These are phyloP conservation scores for Claviceps maximensis DNA, from an alignment of 2,329 filamentous ascomycete genomes.

Conservation along the genomic window DNA sequence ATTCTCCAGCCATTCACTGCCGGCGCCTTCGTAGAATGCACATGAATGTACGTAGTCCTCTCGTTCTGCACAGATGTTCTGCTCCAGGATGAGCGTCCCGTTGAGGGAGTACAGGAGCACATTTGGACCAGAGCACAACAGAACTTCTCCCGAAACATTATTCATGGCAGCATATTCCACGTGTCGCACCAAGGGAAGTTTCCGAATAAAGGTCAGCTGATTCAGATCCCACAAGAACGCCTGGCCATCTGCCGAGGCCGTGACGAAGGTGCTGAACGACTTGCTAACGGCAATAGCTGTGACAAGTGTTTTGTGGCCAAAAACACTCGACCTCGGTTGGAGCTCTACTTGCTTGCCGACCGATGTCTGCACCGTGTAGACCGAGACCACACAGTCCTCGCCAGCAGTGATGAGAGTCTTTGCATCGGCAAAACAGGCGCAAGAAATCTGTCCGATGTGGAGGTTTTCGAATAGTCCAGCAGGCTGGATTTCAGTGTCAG, in stretches of 20 bases:
- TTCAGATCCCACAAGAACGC: slow-evolving; percentile 93
- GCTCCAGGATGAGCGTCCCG: slow-evolving; percentile 67
- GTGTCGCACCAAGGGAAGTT: slow-evolving; percentile 44
- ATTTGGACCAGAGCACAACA: slow-evolving; percentile 65
- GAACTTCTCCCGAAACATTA: slow-evolving; percentile 79
- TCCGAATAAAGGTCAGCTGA: slow-evolving; percentile 71
- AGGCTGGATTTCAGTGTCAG: slow-evolving; percentile 28
- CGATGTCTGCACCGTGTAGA: slow-evolving; percentile 58
- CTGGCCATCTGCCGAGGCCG: slow-evolving; percentile 67
- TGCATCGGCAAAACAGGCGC: slow-evolving; percentile 74
- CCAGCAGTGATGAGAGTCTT: slow-evolving; percentile 85
- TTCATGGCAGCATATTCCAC: slow-evolving; percentile 74
- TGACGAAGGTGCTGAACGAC: slow-evolving; percentile 78
- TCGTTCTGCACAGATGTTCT: slow-evolving; percentile 56
- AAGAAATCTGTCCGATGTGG: slow-evolving; percentile 80
- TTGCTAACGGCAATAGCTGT: slow-evolving; percentile 73
- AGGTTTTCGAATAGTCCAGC: slow-evolving; percentile 88
- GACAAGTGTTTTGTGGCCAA: slow-evolving; percentile 79
- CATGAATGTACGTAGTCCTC: slow-evolving; percentile 73
- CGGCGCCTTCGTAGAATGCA: slow-evolving; percentile 83
- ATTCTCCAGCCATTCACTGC: slow-evolving; percentile 83
- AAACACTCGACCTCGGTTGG: slow-evolving; percentile 64
- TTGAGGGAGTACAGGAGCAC: slow-evolving; percentile 79
- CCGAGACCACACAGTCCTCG: slow-evolving; percentile 79
- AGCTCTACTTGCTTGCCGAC: slow-evolving; percentile 63